Conservation (phyloP, 805 yeast species). For the Starmerella floris region DNA sequence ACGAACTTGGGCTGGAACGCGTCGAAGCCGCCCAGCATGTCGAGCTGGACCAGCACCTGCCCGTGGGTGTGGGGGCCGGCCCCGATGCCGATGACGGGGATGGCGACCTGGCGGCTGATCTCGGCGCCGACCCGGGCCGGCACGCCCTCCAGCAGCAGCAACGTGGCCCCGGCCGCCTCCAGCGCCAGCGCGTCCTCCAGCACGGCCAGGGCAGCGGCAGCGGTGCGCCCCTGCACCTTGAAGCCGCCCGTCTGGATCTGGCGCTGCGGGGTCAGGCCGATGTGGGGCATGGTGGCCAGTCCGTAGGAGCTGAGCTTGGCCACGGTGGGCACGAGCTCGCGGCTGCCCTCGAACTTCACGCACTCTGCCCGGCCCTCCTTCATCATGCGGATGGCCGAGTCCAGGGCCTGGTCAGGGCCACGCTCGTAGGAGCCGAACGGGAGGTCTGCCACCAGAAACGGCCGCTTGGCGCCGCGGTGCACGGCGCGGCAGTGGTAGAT, state of each 20-base stretch:
- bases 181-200: slow-evolving; percentile 55
- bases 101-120: slow-evolving; percentile 43
- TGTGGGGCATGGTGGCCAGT: slow-evolving; percentile 81
- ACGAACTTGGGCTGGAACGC: slow-evolving; percentile 58
- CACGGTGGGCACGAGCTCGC: slow-evolving; percentile 42
- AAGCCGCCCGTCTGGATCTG: slow-evolving; percentile 72
- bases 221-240: slow-evolving; percentile 63
- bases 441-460: slow-evolving; percentile 68
- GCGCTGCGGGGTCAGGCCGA: slow-evolving; percentile 86
- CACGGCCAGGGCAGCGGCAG: slow-evolving; percentile 41
- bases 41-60: slow-evolving; percentile 81
- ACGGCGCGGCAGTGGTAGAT: slow-evolving; percentile 65
- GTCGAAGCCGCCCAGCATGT: slow-evolving; percentile 54
- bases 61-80: slow-evolving; percentile 79
- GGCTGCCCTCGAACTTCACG: slow-evolving; percentile 76
- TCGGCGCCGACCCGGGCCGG: slow-evolving; percentile 58
- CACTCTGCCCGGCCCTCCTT: slow-evolving; percentile 48
- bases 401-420: slow-evolving; percentile 48
- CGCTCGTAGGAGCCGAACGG: slow-evolving; percentile 80
- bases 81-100: slow-evolving; percentile 93
- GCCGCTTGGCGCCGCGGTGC: slow-evolving; percentile 48
- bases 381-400: slow-evolving; percentile 42
- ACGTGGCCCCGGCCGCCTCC: slow-evolving; percentile 63
- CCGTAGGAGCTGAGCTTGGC: slow-evolving; percentile 50
- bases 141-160: slow-evolving; percentile 70